These are phyloP conservation scores for Hordeum pubiflorum DNA, from an alignment of 202 grass and related monocot genomes.

Conservation along the genomic window DNA sequence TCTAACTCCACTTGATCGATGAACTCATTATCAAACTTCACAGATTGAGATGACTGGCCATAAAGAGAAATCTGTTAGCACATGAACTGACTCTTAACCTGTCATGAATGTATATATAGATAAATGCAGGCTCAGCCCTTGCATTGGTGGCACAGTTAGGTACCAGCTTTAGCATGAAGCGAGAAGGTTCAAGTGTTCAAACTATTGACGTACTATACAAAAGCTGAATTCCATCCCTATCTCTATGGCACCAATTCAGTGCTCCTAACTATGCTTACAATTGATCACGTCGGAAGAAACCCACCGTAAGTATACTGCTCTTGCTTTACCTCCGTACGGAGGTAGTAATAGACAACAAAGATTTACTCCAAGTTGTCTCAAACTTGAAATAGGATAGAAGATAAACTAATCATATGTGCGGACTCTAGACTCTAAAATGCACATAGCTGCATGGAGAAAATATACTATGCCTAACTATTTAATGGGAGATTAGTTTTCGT, in stretches of 20 bases:
- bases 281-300: background rate
- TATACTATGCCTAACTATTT: background rate
- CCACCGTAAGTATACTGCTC: background rate
- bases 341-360: background rate
- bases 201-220: background rate
- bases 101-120: background rate
- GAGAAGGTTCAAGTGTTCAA: background rate
- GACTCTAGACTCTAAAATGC: background rate
- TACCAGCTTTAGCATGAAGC: background rate
- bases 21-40: conserved; percentile 16
- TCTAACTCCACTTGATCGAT: conserved; percentile 30
- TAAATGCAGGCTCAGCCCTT: background rate
- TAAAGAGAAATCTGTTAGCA: conserved; percentile 15
- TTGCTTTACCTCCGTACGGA: background rate
- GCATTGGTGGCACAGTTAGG: background rate
- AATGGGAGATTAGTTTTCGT: background rate
- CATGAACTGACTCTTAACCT: background rate
- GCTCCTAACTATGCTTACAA: background rate
- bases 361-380: background rate
- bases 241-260: background rate
- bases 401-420: conserved; percentile 5
- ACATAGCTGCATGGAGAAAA: background rate
- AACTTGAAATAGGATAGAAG: background rate
- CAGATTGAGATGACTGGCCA: conserved; percentile 10
- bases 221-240: background rate